Conservation (phyloP, 1,139 yeast genomes). For the Debaryomycetaceae sp. region DNA sequence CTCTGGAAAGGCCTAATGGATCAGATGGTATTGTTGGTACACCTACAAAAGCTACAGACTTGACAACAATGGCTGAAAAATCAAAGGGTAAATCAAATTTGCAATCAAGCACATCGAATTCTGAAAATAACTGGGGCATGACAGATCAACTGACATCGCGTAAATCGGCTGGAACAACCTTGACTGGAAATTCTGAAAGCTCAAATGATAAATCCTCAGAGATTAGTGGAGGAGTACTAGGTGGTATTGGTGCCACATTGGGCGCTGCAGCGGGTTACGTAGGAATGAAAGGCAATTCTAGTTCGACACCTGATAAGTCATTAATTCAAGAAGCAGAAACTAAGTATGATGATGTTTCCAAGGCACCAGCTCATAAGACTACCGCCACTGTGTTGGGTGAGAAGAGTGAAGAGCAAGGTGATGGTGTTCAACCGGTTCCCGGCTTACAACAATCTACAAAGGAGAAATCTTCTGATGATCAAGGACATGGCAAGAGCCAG, state of each 20-base stretch:
- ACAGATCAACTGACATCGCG: no score
- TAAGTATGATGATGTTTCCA: conserved; percentile 17
- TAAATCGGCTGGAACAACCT: background rate
- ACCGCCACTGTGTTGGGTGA: conserved; percentile 6
- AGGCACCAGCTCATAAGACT: conserved; percentile 17
- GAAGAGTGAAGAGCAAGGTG: conserved; percentile 3
- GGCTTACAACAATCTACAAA: conserved; percentile 8
- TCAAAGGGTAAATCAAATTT: background rate
- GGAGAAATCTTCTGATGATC: conserved; percentile 2
- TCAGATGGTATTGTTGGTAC: conserved; percentile 14
- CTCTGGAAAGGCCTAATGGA: conserved; percentile 11
- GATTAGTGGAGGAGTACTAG: conserved; percentile 5
- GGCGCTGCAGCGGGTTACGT: conserved; percentile 25
- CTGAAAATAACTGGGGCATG: no score
- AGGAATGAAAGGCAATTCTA: conserved; percentile 10
- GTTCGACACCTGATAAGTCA: conserved; percentile 9
- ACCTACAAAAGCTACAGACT: conserved; percentile 9
- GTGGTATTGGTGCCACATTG: conserved; percentile 19
- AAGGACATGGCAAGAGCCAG: conserved; percentile 7
- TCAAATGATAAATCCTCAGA: background rate
- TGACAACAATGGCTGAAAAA: background rate
- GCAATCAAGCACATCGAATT: background rate
- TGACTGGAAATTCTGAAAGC: background rate
- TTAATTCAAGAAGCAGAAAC: conserved; percentile 22
- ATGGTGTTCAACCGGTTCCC: conserved; percentile 10